Conservation (phyloP, 441 rosid genomes). For the Brassica balearica region DNA sequence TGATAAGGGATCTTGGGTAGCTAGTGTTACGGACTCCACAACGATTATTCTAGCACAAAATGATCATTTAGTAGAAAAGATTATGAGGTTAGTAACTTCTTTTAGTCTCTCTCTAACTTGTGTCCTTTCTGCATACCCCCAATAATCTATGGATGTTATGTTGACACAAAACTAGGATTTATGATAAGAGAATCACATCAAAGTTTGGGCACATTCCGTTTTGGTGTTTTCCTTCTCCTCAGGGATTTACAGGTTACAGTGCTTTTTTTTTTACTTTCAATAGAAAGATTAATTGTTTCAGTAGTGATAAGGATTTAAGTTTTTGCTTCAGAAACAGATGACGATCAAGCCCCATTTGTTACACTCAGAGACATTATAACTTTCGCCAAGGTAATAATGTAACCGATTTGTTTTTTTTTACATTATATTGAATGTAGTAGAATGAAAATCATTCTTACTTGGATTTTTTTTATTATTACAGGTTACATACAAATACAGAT, state of each 20-base stretch:
- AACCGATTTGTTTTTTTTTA: neutral
- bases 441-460: neutral
- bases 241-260: constrained; percentile 67
- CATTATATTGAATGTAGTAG: neutral
- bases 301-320: constrained; percentile 5
- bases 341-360: constrained; percentile 44
- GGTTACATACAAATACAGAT: constrained; percentile 77
- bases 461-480: no score
- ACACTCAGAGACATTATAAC: constrained; percentile 46
- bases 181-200: constrained; percentile 54
- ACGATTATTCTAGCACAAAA: constrained; percentile 53
- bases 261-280: neutral
- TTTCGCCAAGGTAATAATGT: constrained; percentile 29
- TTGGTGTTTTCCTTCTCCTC: constrained; percentile 69
- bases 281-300: neutral
- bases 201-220: constrained; percentile 58
- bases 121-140: constrained; percentile 4
- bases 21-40: constrained; percentile 55
- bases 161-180: constrained; percentile 49
- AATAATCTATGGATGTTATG: neutral
- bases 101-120: neutral
- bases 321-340: constrained; percentile 54
- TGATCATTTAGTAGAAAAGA: constrained; percentile 43
- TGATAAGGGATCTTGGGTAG: constrained; percentile 71
- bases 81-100: constrained; percentile 56